Conservation (phyloP, 1,284 basidiomycete species). For the Albatrellus sp. region DNA sequence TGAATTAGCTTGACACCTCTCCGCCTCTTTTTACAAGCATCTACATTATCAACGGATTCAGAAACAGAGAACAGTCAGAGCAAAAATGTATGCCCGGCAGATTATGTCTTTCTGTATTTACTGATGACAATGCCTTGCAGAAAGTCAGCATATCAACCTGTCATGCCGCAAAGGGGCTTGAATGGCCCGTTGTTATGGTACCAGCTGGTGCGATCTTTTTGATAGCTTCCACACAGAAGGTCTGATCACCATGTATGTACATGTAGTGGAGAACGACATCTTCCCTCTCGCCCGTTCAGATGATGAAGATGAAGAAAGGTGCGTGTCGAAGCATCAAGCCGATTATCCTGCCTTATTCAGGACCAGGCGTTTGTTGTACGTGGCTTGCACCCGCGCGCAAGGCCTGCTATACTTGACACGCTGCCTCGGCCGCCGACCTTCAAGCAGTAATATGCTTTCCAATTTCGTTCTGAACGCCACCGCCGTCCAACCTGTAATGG, state of each 20-base stretch:
- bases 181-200: constrained; percentile 86
- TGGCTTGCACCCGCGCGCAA: constrained; percentile 85
- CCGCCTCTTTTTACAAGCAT: constrained; percentile 73
- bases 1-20: constrained; percentile 49
- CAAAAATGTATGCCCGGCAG: constrained; percentile 31
- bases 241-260: background rate
- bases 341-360: constrained; percentile 2
- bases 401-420: constrained; percentile 57
- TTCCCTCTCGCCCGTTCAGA: constrained; percentile 75
- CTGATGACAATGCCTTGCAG: constrained; percentile 20
- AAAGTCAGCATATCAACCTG: constrained; percentile 85
- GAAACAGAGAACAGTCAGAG: constrained; percentile 45
- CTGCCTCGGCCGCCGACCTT: constrained; percentile 33
- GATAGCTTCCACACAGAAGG: too few species aligned
- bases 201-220: constrained; percentile 39
- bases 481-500: constrained; percentile 15
- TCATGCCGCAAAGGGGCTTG: constrained; percentile 85
- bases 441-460: constrained; percentile 37
- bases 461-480: constrained; percentile 31
- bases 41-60: constrained; percentile 77
- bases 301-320: constrained; percentile 77
- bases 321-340: constrained; percentile 8
- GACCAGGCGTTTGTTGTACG: constrained; percentile 49
- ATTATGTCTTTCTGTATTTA: background rate
- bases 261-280: constrained; percentile 59